A percentile compares a stretch with the other conserved stretches of the same genome.
Conservation (phyloP, 163 green algal species). For the Chlorella variabilis region DNA sequence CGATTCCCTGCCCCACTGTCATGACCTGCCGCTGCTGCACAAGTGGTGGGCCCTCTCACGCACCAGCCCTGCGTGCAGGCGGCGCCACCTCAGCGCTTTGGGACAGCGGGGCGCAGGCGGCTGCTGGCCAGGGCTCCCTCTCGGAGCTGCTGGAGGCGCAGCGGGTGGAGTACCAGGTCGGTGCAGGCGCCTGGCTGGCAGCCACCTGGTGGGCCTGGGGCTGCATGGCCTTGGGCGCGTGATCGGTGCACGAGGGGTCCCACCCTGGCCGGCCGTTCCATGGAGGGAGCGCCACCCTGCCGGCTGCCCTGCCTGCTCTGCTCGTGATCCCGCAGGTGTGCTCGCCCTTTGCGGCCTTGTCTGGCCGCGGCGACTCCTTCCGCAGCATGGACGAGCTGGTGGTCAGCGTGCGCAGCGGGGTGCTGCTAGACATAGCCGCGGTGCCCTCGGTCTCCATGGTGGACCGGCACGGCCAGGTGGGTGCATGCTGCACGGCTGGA, state of each 20-base stretch:
- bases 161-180: neutral
- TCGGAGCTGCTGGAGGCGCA: neutral
- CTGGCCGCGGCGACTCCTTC: constrained; percentile 32
- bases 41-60: neutral
- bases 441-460: constrained; percentile 31
- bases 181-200: no score
- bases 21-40: no score
- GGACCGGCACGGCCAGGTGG: constrained; percentile 40
- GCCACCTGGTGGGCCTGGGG: no score
- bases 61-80: neutral
- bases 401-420: constrained; percentile 23
- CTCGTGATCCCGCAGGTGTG: constrained; percentile 4
- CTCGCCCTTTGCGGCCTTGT: constrained; percentile 39
- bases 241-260: neutral
- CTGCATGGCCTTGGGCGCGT: no score
- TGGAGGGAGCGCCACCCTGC: neutral
- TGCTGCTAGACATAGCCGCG: constrained; percentile 37
- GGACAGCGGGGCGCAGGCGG: neutral
- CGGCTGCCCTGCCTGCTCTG: neutral
- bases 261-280: neutral
- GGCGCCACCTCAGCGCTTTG: no score
- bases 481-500: neutral
- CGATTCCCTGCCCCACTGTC: no score
- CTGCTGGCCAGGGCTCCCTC: neutral
- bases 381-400: constrained; percentile 29